Evolutionary conservation across 805 yeast genomes (phyloP).

Genomic region (Zygosaccharomyces pseudorouxii): DNA sequence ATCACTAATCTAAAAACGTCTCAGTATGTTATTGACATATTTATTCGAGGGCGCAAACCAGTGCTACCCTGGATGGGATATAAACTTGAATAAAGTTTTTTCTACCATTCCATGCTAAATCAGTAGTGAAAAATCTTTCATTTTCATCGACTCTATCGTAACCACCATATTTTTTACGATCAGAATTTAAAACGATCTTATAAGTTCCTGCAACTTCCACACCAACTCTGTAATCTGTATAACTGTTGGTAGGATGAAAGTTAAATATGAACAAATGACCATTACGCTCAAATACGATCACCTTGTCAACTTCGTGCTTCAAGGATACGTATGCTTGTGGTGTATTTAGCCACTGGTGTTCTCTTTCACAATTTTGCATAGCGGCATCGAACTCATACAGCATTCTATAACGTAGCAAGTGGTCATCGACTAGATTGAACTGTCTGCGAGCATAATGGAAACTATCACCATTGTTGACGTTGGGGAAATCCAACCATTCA

Average conservation of each 20-base stretch:
- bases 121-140: constrained; percentile 61
- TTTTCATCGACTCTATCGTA: constrained; percentile 61
- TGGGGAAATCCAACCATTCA: constrained; percentile 97
- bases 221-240: constrained; percentile 85
- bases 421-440: constrained; percentile 80
- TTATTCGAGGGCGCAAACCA: constrained; percentile 48
- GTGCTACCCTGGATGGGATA: constrained; percentile 71
- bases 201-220: constrained; percentile 76
- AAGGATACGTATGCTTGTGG: constrained; percentile 80
- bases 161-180: constrained; percentile 71
- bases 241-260: constrained; percentile 82
- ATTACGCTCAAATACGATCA: constrained; percentile 82
- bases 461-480: constrained; percentile 79
- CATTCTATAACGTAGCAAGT: constrained; percentile 70
- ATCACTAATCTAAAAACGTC: too few relatives aligned
- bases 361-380: constrained; percentile 71
- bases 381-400: constrained; percentile 79
- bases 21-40: neutral
- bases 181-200: constrained; percentile 70
- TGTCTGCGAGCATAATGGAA: constrained; percentile 95
- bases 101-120: constrained; percentile 76
- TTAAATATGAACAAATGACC: constrained; percentile 83
- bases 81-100: constrained; percentile 70
- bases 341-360: constrained; percentile 66
- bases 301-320: constrained; percentile 85